Base-by-base conservation (phyloP, 2,329 filamentous ascomycete species). In the Myriosclerotinia curreyana region DNA sequence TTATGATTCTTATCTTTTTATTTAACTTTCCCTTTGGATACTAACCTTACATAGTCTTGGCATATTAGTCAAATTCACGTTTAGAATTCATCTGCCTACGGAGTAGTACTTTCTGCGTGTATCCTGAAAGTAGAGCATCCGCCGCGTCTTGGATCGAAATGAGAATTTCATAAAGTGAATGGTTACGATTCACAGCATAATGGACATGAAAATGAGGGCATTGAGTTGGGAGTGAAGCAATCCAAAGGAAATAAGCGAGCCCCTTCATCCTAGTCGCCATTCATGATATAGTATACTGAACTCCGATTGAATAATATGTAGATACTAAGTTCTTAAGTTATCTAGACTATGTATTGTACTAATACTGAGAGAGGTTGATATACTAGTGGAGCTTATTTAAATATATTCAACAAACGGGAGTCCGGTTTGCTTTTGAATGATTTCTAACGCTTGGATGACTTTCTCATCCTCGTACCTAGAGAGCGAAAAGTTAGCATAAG, bases 401-500 rank as follows among this genome's bases (percentile, higher is more conserved):
- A 71, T 49, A 56, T 72, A 73, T 31, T 69, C 48, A 20, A 70
- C 69, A 65, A 72, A 74, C 17, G 75, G 74, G 53, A 76, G 66
- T 38, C 71, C 73, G 20, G 73, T 71, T 36, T 75, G 72, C 46
- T 73, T 67, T 61, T 75, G 70, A 20, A 77, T 56, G 42, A 74
- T 73, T 63, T 75, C 72, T 22, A 76, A 64, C 5, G 74, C 74
- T 34, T 71, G 71, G 7, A 78, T 69, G 14, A 77, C 64, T 64
- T 77, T 77, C 68, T 77, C 76, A 53, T 77, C 76, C 38, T 77
- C 74, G 60, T 71, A 77, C 62, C 76, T 73, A 56, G 12, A n/a
- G 12, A 52, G 9, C 5, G 28, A 53, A 46, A 15, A 52, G 38
- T 52, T 60, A 49, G 44, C 36, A 14, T 69, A 65, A 68, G 71